These are phyloP conservation scores for Plasmopara viticola DNA, from an alignment of 352 stramenopile genomes.

Conservation along the genomic window DNA sequence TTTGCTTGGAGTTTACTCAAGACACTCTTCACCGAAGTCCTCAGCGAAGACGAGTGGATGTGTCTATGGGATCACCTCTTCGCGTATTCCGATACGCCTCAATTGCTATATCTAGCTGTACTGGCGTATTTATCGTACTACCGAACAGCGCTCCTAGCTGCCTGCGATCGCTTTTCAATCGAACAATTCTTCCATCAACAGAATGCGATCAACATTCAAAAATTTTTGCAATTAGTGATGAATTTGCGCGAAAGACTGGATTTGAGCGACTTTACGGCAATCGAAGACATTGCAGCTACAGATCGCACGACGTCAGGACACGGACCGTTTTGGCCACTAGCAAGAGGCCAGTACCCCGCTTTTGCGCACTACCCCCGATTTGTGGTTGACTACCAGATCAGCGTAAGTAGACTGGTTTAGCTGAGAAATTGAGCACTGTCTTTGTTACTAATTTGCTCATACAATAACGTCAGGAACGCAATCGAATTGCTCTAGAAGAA, in stretches of 20 bases:
- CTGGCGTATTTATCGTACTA: constrained; percentile 73
- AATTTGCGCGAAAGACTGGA: constrained; percentile 44
- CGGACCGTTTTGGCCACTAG: constrained; percentile 45
- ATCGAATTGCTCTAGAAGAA: constrained; percentile 76
- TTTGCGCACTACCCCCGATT: constrained; percentile 77
- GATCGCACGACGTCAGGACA: constrained; percentile 1
- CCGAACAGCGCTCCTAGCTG: constrained; percentile 49
- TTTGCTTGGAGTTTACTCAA: constrained; percentile 85
- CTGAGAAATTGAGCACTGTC: neutral
- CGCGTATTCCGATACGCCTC: constrained; percentile 56
- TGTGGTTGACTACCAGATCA: constrained; percentile 80
- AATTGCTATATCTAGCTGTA: constrained; percentile 56
- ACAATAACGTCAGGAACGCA: constrained; percentile 49
- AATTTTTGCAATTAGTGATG: constrained; percentile 61
- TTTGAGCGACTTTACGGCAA: constrained; percentile 23
- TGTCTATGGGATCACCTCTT: constrained; percentile 86
- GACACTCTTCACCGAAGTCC: constrained; percentile 84
- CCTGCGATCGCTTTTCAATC: constrained; percentile 51
- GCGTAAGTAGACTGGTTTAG: constrained; percentile 34
- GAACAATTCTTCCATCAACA: constrained; percentile 85
- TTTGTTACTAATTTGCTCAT: constrained; percentile 4
- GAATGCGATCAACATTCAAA: constrained; percentile 68
- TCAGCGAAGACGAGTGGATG: constrained; percentile 85
- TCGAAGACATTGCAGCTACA: constrained; percentile 5
- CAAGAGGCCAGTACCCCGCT: constrained; percentile 67